Conservation (phyloP, 2,329 filamentous ascomycete genomes). For the Sporothrix luriei region DNA sequence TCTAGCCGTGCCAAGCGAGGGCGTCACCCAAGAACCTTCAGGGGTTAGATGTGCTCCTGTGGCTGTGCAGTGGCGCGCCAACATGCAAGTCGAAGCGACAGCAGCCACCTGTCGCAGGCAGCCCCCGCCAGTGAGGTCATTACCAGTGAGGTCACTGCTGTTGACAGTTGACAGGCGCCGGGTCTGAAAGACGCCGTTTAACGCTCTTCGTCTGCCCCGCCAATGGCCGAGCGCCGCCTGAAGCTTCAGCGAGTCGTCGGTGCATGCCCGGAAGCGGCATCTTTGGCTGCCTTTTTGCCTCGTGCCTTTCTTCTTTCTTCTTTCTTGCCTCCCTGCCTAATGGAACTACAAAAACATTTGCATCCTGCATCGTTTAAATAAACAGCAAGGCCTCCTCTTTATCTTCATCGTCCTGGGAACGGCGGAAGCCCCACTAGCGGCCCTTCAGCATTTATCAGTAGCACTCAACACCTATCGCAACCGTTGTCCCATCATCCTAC, state of each 20-base stretch:
- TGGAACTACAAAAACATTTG: background rate
- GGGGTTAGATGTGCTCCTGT: slow-evolving; percentile 1
- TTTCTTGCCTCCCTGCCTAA: slow-evolving; percentile 6
- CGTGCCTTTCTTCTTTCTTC: background rate
- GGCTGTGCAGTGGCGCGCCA: slow-evolving; percentile 29
- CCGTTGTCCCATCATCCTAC: background rate
- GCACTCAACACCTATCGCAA: background rate
- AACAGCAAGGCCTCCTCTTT: too few relatives aligned
- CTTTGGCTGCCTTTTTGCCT: background rate
- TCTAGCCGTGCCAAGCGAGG: slow-evolving; percentile 4
- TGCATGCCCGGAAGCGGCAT: background rate
- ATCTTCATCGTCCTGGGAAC: background rate
- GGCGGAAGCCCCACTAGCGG: background rate
- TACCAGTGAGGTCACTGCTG: slow-evolving; percentile 5
- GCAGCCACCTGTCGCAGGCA: background rate
- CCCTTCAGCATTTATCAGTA: background rate
- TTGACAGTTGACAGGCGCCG: background rate
- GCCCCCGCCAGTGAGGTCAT: background rate
- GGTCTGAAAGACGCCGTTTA: background rate
- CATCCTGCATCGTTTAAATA: background rate
- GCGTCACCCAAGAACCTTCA: background rate
- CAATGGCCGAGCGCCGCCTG: slow-evolving; percentile 6
- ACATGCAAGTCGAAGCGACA: too few relatives aligned
- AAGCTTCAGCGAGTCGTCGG: background rate
- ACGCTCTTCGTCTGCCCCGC: slow-evolving; percentile 17